These are phyloP conservation scores for Carpinus fangiana DNA, from an alignment of 306 rosid genomes.

Conservation along the genomic window DNA sequence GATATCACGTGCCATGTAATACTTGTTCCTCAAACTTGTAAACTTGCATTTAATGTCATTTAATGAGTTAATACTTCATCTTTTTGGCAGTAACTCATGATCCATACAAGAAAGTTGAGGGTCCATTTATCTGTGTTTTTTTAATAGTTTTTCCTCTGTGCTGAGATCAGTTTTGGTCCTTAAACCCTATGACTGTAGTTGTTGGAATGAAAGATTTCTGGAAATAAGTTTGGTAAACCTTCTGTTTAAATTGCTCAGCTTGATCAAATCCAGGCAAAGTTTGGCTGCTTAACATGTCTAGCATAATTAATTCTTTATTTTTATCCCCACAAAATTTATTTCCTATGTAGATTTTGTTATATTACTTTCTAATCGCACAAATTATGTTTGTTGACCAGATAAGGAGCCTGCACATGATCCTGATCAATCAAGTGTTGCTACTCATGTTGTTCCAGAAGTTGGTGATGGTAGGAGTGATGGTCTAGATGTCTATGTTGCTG, in stretches of 20 bases:
- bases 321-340: not conserved
- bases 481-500: slow-evolving; percentile 41
- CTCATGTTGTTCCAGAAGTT: slow-evolving; percentile 40
- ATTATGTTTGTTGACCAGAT: slow-evolving; percentile 32
- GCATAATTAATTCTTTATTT: not conserved
- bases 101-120: not conserved
- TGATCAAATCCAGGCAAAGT: not conserved
- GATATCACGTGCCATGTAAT: not conserved
- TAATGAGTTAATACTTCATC: not conserved
- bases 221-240: not conserved
- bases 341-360: not conserved
- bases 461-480: slow-evolving; percentile 40
- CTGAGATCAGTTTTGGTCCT: not conserved
- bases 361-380: slow-evolving; percentile 17
- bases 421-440: slow-evolving; percentile 30
- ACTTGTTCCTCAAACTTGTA: not conserved
- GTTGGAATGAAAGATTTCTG: not conserved
- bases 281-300: not conserved
- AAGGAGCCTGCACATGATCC: slow-evolving; percentile 39
- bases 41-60: not conserved
- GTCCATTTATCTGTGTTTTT: not conserved
- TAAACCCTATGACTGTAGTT: not conserved
- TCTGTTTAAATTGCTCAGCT: not conserved
- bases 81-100: not conserved
- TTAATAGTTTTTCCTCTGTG: not conserved